Evolutionary conservation across 1,139 yeast species (phyloP).

Genomic region (Saccharomyces hybrid): DNA sequence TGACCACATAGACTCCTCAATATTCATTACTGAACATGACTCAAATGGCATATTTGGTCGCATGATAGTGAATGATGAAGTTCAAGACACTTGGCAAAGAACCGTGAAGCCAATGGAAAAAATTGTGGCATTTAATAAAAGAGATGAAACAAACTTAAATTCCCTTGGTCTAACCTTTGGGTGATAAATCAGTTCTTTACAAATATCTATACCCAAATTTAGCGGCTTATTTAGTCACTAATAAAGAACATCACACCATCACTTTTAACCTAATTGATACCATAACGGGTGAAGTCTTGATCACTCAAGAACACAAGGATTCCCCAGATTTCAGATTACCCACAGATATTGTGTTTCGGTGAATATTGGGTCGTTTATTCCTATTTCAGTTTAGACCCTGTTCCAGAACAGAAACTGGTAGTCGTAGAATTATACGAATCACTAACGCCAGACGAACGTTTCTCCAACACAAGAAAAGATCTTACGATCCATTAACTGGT

Average conservation of each 20-base stretch:
- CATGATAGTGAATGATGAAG: constrained; percentile 15
- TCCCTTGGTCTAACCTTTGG: constrained; percentile 68
- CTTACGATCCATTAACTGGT: constrained; percentile 20
- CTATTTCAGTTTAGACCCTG: constrained; percentile 46
- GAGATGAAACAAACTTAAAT: constrained; percentile 42
- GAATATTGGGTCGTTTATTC: constrained; percentile 82
- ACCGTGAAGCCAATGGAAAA: constrained; percentile 27
- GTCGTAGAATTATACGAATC: constrained; percentile 78
- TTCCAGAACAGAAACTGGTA: constrained; percentile 45
- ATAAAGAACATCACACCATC: constrained; percentile 31
- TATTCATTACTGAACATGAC: constrained; percentile 24
- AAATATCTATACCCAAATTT: constrained; percentile 74
- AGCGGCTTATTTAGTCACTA: constrained; percentile 47
- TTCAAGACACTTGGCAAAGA: constrained; percentile 33
- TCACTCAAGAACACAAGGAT: constrained; percentile 40
- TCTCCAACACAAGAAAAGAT: constrained; percentile 10
- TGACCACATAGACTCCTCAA: not conserved
- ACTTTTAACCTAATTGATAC: constrained; percentile 55
- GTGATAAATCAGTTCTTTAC: constrained; percentile 69
- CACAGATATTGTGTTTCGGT: constrained; percentile 54
- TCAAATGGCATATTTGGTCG: constrained; percentile 24
- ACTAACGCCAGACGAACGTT: constrained; percentile 40
- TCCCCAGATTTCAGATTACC: constrained; percentile 34
- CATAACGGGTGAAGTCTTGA: constrained; percentile 58
- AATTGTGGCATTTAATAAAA: constrained; percentile 36